phyloP scores from a whole-genome alignment of 75 land plant genomes.

The Azolla pinnata region DNA sequence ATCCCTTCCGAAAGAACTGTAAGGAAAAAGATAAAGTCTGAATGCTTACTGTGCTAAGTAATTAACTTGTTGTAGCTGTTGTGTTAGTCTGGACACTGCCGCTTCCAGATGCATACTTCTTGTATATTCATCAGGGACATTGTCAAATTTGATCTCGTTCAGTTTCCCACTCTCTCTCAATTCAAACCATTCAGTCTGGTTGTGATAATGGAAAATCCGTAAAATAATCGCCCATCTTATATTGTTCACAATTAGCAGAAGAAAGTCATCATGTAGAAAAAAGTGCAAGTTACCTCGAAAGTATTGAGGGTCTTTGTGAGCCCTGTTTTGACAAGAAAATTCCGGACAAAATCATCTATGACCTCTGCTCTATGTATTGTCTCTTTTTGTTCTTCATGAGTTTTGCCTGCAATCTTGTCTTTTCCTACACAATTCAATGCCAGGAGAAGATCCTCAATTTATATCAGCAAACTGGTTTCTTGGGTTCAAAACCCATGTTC shows the following conservation, averaged over 20 bases:
- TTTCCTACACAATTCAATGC: constrained; percentile 10
- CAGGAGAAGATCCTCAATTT: no score
- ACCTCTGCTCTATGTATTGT: constrained; percentile 12
- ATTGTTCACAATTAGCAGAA: background rate
- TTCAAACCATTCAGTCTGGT: constrained; percentile 29
- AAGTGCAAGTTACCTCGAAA: constrained; percentile 19
- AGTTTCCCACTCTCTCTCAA: constrained; percentile 21
- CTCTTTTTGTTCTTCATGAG: background rate
- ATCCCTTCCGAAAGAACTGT: background rate
- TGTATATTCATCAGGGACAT: constrained; percentile 30
- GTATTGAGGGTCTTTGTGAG: constrained; percentile 16
- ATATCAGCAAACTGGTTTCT: background rate
- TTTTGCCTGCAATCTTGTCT: constrained; percentile 4
- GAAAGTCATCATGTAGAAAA: background rate
- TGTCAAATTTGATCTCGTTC: constrained; percentile 15
- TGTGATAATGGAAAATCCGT: background rate
- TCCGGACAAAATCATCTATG: constrained; percentile 31
- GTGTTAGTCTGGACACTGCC: constrained; percentile 16
- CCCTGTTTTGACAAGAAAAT: constrained; percentile 21
- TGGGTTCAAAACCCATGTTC: background rate
- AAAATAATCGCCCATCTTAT: background rate
- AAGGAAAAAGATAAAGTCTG: background rate
- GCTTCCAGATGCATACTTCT: constrained; percentile 22
- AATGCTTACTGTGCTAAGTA: constrained; percentile 26
- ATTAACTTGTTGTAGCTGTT: constrained; percentile 28